phyloP scores from a whole-genome alignment of 2,329 filamentous ascomycete genomes.

The Beauveria varroae region DNA sequence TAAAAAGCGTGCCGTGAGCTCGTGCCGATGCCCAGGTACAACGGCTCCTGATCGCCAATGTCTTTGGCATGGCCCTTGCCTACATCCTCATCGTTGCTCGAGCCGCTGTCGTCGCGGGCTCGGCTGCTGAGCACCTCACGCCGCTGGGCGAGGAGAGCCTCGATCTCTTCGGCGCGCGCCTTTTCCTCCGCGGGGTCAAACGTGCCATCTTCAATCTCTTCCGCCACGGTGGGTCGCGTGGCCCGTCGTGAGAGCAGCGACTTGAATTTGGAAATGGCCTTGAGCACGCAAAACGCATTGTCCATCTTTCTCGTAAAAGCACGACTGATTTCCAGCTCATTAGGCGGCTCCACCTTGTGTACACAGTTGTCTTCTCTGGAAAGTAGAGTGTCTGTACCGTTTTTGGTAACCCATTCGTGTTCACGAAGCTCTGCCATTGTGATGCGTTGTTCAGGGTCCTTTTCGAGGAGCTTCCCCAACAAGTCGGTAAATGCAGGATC shows the following conservation, averaged over 20 bases:
- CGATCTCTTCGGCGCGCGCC: constrained; percentile 40
- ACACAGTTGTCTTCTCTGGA: constrained; percentile 80
- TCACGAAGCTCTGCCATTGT: constrained; percentile 74
- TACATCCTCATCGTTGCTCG: neutral
- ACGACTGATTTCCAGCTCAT: constrained; percentile 80
- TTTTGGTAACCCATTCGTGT: constrained; percentile 87
- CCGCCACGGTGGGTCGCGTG: neutral
- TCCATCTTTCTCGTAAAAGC: constrained; percentile 89
- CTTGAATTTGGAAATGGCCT: constrained; percentile 87
- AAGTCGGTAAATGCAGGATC: constrained; percentile 67
- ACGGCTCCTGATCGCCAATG: constrained; percentile 50
- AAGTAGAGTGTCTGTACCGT: constrained; percentile 69
- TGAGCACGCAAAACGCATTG: constrained; percentile 80
- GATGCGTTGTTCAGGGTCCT: constrained; percentile 77
- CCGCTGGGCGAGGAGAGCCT: constrained; percentile 40
- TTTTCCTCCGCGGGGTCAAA: constrained; percentile 23
- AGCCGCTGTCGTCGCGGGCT: constrained; percentile 18
- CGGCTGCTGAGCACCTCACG: constrained; percentile 30
- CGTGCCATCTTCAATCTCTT: neutral
- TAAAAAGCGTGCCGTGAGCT: constrained; percentile 44
- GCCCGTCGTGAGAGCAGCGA: constrained; percentile 44
- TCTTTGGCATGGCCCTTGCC: constrained; percentile 43
- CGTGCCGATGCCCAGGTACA: constrained; percentile 71
- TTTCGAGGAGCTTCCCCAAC: constrained; percentile 67
- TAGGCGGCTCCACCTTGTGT: constrained; percentile 72